A percentile compares a stretch with the other conserved stretches of the same genome.
These are phyloP conservation scores for Circinella umbellata DNA, from an alignment of 371 early-diverging fungal genomes.

Conservation along the genomic window DNA sequence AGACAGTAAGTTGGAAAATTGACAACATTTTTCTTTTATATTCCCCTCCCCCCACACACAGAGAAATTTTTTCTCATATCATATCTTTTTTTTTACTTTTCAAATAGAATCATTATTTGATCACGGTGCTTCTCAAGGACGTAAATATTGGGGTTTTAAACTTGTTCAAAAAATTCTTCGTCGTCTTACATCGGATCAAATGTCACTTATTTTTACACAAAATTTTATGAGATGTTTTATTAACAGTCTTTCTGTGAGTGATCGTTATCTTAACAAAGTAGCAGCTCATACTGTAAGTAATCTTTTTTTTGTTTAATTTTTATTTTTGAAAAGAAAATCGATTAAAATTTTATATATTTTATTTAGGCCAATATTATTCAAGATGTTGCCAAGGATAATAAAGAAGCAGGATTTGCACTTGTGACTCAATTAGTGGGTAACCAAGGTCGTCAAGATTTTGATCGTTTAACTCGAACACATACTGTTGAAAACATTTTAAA, in stretches of 20 bases:
- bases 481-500: constrained; percentile 78
- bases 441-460: constrained; percentile 74
- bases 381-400: constrained; percentile 46
- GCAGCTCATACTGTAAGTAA: constrained; percentile 70
- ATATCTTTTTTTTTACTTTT: neutral
- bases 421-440: constrained; percentile 77
- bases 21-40: too few relatives aligned
- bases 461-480: constrained; percentile 74
- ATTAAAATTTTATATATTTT: constrained; percentile 10
- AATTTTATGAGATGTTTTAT: constrained; percentile 85
- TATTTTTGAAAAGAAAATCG: constrained; percentile 11
- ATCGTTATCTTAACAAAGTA: constrained; percentile 77
- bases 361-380: constrained; percentile 53
- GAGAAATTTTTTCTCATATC: too few relatives aligned
- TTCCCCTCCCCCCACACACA: too few relatives aligned
- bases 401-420: constrained; percentile 62
- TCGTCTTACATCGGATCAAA: constrained; percentile 61
- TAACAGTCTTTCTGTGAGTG: constrained; percentile 77
- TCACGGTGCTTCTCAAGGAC: constrained; percentile 75
- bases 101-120: constrained; percentile 79
- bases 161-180: constrained; percentile 76
- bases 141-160: constrained; percentile 89
- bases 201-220: constrained; percentile 80
- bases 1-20: constrained; percentile 57
- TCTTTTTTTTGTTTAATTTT: constrained; percentile 5